Conservation (phyloP, 2,329 filamentous ascomycete species). For the Westerdykella aurantiaca region DNA sequence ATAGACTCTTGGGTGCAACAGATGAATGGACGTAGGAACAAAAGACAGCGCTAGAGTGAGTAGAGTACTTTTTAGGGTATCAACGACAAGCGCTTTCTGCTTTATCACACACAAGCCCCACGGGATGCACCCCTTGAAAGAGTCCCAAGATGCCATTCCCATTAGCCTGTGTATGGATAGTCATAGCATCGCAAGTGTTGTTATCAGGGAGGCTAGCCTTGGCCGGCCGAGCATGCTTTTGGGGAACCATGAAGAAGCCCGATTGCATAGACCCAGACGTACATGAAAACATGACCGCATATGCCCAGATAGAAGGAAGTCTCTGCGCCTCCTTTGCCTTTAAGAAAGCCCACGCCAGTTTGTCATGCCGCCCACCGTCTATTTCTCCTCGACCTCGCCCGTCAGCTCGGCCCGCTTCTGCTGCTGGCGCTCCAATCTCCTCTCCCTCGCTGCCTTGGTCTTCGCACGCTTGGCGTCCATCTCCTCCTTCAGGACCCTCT, state of each 20-base stretch:
- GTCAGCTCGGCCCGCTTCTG: constrained; percentile 86
- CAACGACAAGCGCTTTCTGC: not conserved
- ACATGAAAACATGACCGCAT: constrained; percentile 42
- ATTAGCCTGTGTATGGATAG: constrained; percentile 32
- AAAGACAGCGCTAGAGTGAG: not conserved
- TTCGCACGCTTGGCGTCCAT: constrained; percentile 99
- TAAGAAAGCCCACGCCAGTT: constrained; percentile 40
- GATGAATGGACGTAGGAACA: not conserved
- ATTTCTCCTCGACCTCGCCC: constrained; percentile 57
- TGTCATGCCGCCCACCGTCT: constrained; percentile 34
- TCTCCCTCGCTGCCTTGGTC: constrained; percentile 99
- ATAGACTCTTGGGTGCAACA: not conserved
- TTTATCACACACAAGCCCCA: not conserved
- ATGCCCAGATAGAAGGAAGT: constrained; percentile 39
- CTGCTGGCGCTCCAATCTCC: constrained; percentile 85
- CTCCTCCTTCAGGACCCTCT: constrained; percentile 95
- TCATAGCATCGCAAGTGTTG: constrained; percentile 26
- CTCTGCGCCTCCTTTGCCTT: constrained; percentile 35
- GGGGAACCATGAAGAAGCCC: constrained; percentile 27
- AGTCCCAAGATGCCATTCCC: constrained; percentile 27
- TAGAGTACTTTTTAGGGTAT: not conserved
- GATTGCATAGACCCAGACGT: constrained; percentile 38
- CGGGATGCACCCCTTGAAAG: not conserved
- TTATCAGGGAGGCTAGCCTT: constrained; percentile 28
- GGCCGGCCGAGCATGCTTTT: constrained; percentile 30